Evolutionary conservation across 139 green algal genomes (phyloP), one percentile per base, ranked within the genome.

Genomic region (Klebsormidium nitens): DNA sequence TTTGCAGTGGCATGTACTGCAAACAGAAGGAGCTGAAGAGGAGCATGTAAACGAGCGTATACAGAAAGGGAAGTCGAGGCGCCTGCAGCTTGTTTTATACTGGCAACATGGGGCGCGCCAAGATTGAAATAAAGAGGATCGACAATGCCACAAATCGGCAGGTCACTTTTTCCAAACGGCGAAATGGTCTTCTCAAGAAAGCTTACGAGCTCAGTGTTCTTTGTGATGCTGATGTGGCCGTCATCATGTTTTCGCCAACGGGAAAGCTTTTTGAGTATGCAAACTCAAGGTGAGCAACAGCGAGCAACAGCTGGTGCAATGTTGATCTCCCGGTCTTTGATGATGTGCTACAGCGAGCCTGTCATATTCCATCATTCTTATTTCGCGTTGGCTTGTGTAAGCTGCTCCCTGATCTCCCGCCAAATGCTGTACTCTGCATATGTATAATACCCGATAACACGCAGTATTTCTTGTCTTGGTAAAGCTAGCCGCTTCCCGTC

Each of bases 161-260:
- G 50, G 65, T 78, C 19, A 78, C 71, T n/a, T 78, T 78, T 42
- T 69, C 65, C 23, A 78, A 78, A 66, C 71, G 71, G n/a, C 64
- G 66, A 5, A 76, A 75, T 35, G 71, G 71, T 11, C 56, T 78
- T n/a, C 37, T 78, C 19, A 78, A 78, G 64, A 78, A 78, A 34
- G 71, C 63, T 31, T 23, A 74, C 37, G 71, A 78, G 56, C 64
- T 78, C 36, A 55, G 44, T 4, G 71, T 78, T 29, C 58, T 78
- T 19, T 78, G 71, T 50, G 71, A 77, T 49, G 48, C 26, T 19
- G 66, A 78, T 31, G 70, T 78, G 39, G 71, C 61, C 31, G 47
- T 78, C 5, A 66, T 78, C 37, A 76, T 78, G 14, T 78, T 78
- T 38, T 78, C 71, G 8, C 49, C 63, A 38, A 78, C 67, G 5